A percentile compares a stretch with the other conserved stretches of the same genome.
Evolutionary conservation across 2,329 filamentous ascomycete genomes (phyloP).

Genomic region (Botrytis pseudocinerea): DNA sequence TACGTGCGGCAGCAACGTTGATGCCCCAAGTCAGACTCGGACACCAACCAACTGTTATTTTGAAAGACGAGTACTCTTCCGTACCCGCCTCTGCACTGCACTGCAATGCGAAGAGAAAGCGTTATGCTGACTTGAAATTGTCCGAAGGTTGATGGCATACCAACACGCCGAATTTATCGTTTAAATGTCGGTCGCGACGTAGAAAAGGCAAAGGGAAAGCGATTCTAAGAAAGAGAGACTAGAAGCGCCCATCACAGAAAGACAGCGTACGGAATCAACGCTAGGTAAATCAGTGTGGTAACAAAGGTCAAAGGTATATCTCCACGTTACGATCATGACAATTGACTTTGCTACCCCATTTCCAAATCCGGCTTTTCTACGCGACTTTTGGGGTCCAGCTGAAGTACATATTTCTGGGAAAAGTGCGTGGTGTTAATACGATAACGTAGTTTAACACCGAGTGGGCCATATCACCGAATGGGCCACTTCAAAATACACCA

Average conservation of each 20-base stretch:
- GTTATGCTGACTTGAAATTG: slow-evolving; percentile 22
- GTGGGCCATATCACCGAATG: too few species aligned
- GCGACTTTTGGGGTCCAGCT: slow-evolving; percentile 25
- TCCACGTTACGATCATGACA: slow-evolving; percentile 21
- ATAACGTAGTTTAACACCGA: too few species aligned
- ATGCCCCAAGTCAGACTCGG: slow-evolving; percentile 10
- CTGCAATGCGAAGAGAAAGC: slow-evolving; percentile 22
- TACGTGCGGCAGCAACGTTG: slow-evolving; percentile 20
- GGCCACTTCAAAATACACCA: too few species aligned
- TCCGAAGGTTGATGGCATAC: slow-evolving; percentile 10
- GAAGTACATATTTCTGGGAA: slow-evolving; percentile 11
- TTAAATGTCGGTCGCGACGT: slow-evolving; percentile 6
- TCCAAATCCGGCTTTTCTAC: slow-evolving; percentile 17
- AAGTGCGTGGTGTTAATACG: slow-evolving; percentile 11
- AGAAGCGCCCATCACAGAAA: slow-evolving; percentile 13
- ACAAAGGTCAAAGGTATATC: slow-evolving; percentile 13
- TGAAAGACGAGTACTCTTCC: slow-evolving; percentile 10
- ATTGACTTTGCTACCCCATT: slow-evolving; percentile 1
- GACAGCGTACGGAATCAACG: not conserved
- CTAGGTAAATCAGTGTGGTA: slow-evolving; percentile 10
- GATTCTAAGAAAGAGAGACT: slow-evolving; percentile 4
- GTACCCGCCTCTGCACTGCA: slow-evolving; percentile 14
- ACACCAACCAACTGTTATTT: slow-evolving; percentile 9
- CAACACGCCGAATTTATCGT: slow-evolving; percentile 14
- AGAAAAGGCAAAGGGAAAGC: not conserved